Evolutionary conservation across 768 basidiomycete genomes (phyloP), one percentile per base, ranked within the genome.

Genomic region (Phanerochaete carnosa): DNA sequence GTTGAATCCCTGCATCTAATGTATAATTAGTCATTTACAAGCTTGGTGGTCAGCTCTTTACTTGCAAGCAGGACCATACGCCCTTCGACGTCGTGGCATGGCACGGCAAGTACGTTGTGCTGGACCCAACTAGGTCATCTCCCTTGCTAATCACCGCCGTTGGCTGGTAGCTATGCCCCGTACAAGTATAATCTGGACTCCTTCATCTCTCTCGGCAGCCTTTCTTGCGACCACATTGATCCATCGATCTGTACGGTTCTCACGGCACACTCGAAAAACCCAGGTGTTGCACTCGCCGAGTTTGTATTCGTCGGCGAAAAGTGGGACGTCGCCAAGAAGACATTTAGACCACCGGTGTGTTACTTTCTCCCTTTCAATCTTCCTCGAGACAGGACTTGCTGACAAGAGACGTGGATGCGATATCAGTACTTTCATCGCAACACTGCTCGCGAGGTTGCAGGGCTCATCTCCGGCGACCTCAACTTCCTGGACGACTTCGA

Each of bases 81-180:
- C 87, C 87, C 0, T 89, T 88, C 69, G 87, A 89, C 67, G 86
- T 88, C 46, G 86, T 88, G 26, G 86, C 86, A 0, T 87, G 85
- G 86, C 81, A 83, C 53, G 85, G 85, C 71, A 87, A 85, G 84
- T 85, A 68, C 53, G 82, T 73, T 5, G 12, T 12, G 29, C 16
- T 3, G 6, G 11, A 19, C 19, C 19, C 19, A 5, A 5, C 23
- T 19, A 5, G 45, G 45, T 46, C 7, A 6, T 46, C 16, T 28
- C 32, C 15, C 2, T n/a, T 55, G 8, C 26, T 19, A 7, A 28
- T 19, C 0, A n/a, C 7, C 11, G 47, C 47, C 47, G n/a, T 25
- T 25, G 22, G 5, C 28, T 49, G 47, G 19, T 19, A 85, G 84
- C 71, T 87, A 87, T 66, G 82, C 85, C 11, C 84, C 85, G 1